Base-by-base conservation (phyloP, 768 basidiomycete species). In the Leccinum truebloodii region DNA sequence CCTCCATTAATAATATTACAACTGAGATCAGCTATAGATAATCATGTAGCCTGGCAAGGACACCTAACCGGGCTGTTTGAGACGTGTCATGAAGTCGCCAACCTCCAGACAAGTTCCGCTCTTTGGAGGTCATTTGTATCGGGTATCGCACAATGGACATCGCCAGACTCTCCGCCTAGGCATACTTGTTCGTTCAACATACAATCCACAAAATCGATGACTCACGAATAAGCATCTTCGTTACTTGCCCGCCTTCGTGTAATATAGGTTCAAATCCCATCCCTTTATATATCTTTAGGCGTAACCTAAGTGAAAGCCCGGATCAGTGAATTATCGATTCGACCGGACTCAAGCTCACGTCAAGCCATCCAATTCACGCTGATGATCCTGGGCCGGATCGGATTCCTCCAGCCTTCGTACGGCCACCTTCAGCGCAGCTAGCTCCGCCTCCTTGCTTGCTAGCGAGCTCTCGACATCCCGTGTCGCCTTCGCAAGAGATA, bases 371-470 rank as follows among this genome's bases (percentile, higher is more conserved):
- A 92, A 73, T 55, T 90, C 85, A 52, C 78, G 82, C 60, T 83
- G 85, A 63, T 91, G 90, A 61, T 91, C 89, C 20, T 80, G 72
- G 7, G 89, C 87, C 22, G 89, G 87, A 71, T 93, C 90, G 55
- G 83, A 86, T 46, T 80, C 80, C 68, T 92, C 90, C 61, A 90
- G 70, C 46, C 71, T 73, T 34, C 80, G 79, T 0, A 81, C 81
- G 62, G 86, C 85, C 57, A 88, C 88, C 65, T 88, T 89, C 60
- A 93, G 76, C 5, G 79, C 77, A 7, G 88, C 79, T 0, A 91
- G 81, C 67, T 90, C 89, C 2, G 84, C 86, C 66, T 92, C 89
- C 66, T 85, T 86, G 66, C 81, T 84, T 6, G 85, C 84, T 6
- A 89, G 71, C 51, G 83, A 71, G 44, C 83, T 80, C 74, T 93